phyloP scores from a whole-genome alignment of 768 basidiomycete species.

The Amanita phalloides region DNA sequence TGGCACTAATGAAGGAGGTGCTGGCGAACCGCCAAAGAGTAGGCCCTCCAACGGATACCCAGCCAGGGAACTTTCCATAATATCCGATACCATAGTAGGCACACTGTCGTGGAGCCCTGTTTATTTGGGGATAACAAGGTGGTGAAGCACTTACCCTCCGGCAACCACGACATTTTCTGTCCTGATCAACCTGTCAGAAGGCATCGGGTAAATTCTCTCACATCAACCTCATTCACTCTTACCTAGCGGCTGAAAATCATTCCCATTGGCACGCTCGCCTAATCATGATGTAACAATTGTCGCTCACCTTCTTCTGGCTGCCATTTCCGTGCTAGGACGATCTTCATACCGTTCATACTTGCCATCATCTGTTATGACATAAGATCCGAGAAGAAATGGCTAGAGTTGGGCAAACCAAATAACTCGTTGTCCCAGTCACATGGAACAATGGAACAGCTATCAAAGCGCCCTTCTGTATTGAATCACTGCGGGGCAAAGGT shows the following conservation, averaged over 20 bases:
- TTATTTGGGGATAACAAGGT: neutral
- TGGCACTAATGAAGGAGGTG: conserved; percentile 23
- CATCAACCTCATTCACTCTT: neutral
- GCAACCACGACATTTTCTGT: conserved; percentile 31
- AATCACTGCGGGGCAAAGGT: conserved; percentile 16
- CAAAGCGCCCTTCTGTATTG: conserved; percentile 30
- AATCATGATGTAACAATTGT: neutral
- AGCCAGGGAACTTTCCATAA: conserved; percentile 29
- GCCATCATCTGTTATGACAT: conserved; percentile 24
- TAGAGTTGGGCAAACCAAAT: conserved; percentile 9
- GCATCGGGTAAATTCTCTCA: neutral
- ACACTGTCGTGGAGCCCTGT: conserved; percentile 20
- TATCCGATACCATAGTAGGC: conserved; percentile 44
- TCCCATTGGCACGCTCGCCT: neutral
- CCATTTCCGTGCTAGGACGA: conserved; percentile 43
- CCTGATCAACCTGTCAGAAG: conserved; percentile 24
- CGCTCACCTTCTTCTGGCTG: conserved; percentile 30
- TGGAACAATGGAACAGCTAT: conserved; percentile 53
- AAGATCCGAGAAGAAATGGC: neutral
- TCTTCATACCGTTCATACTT: conserved; percentile 31
- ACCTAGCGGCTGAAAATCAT: conserved; percentile 21
- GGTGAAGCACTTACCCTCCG: conserved; percentile 25
- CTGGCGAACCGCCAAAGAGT: conserved; percentile 31
- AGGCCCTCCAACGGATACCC: conserved; percentile 26
- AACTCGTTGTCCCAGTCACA: conserved; percentile 33